Percentiles rank a stretch among this genome's conserved stretches.
These are phyloP conservation scores for Kentomonas sorsogonicus DNA, from an alignment of 208 protist species.

Conservation along the genomic window DNA sequence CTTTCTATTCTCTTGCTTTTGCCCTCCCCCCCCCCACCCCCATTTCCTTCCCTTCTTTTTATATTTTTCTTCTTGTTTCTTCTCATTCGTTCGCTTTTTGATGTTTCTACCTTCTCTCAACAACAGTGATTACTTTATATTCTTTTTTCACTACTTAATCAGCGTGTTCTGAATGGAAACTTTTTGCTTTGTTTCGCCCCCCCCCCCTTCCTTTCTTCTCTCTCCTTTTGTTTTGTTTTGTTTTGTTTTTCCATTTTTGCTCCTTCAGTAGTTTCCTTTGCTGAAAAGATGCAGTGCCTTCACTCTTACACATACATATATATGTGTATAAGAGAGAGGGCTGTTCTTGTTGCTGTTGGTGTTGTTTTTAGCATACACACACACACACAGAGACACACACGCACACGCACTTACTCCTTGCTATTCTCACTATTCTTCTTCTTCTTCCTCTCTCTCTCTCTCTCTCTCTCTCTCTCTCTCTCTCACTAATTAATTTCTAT, in stretches of 20 bases:
- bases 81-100: constrained; percentile 11
- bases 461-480: no score
- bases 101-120: constrained; percentile 7
- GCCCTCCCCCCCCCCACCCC: neutral
- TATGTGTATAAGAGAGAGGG: neutral
- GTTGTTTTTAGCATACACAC: no score
- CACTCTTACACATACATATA: neutral
- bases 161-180: neutral
- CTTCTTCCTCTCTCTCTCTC: neutral
- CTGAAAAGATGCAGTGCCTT: neutral
- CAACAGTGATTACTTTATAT: neutral
- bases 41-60: neutral
- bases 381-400: no score
- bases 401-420: no score
- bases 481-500: neutral
- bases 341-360: no score
- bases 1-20: constrained; percentile 5
- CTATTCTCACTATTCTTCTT: no score
- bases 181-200: constrained; percentile 3
- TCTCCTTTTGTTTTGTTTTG: neutral
- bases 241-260: neutral
- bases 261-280: neutral
- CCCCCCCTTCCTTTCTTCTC: neutral
- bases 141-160: constrained; percentile 3
- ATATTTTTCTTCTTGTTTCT: constrained; percentile 1